phyloP scores from a whole-genome alignment of 495 filamentous ascomycete species.

The Daldinia loculata region DNA sequence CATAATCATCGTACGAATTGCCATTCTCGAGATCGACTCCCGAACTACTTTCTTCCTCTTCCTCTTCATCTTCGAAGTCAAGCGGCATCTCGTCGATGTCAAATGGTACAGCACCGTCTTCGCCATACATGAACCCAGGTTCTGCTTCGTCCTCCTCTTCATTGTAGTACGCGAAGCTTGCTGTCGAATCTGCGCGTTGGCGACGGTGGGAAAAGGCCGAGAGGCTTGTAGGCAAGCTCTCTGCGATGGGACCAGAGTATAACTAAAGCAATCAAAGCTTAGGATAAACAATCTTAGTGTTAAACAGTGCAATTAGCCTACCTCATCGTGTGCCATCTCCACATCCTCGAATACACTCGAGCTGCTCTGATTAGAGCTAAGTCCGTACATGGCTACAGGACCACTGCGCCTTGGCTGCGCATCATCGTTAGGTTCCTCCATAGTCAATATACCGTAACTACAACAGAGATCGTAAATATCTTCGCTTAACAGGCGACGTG shows the following conservation, averaged over 20 bases:
- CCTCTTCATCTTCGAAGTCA: conserved; percentile 48
- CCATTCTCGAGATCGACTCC: conserved; percentile 53
- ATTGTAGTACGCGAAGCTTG: conserved; percentile 92
- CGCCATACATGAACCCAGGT: conserved; percentile 17
- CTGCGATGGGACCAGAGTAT: conserved; percentile 91
- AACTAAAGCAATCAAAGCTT: conserved; percentile 62
- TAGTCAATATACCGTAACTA: conserved; percentile 25
- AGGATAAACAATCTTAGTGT: conserved; percentile 22
- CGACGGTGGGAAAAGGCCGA: conserved; percentile 87
- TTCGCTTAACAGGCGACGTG: conserved; percentile 1
- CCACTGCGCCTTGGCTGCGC: conserved; percentile 47
- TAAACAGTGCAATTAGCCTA: conserved; percentile 47
- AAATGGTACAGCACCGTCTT: conserved; percentile 30
- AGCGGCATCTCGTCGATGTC: conserved; percentile 45
- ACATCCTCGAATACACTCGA: conserved; percentile 90
- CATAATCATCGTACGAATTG: conserved; percentile 49
- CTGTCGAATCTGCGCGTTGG: conserved; percentile 77
- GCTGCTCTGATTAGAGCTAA: conserved; percentile 80
- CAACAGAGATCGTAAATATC: conserved; percentile 17
- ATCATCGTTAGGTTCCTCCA: conserved; percentile 45
- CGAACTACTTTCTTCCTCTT: conserved; percentile 51
- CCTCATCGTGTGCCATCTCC: conserved; percentile 98
- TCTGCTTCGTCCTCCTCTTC: conserved; percentile 64
- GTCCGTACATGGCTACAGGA: conserved; percentile 59
- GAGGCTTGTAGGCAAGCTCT: conserved; percentile 90